Base-by-base conservation (phyloP, 306 rosid genomes). In the Dryas octopetala region DNA sequence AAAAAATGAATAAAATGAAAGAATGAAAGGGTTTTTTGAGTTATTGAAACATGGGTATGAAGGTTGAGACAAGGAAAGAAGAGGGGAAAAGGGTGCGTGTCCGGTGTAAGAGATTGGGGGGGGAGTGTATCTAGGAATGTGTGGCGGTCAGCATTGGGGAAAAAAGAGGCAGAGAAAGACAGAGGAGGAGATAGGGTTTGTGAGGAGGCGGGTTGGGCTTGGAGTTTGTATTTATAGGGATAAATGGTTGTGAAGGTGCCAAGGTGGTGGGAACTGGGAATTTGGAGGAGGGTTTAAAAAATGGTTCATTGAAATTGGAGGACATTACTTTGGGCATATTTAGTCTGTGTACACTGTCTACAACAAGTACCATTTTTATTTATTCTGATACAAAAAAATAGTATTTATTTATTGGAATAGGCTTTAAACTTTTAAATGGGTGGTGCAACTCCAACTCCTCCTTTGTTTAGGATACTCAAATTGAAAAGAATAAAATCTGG, bases 181-280 rank as follows among this genome's bases (percentile, higher is more conserved):
- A 16, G n/a, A 3, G 59, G 65, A 61, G 0, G 51, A 53, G 77
- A 78, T 78, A 57, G 78, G 82, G 82, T 78, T 78, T 78, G 70
- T 69, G 81, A 62, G 81, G 81, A 62, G 71, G 47, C 65, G 81
- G 19, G 47, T 26, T 19, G 7, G 47, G 16, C 26, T 13, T 12
- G 76, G 46, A 14, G 62, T 38, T 51, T 2, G 52, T 61, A 63
- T 78, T 62, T 78, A 78, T 62, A 78, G 71, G 46, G 66, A 14
- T 12, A 15, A 1, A 16, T 14, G 49, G 57, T 17, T 43, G 5
- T 1, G 61, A 64, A 74, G 45, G 23, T 23, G 23, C 23, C 23
- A 23, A 23, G 23, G 51, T 53, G 71, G 51, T 74, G 78, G 43
- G 76, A 52, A 45, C 38, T 19, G 43, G 65, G 68, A 62, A 51